Base-by-base conservation (phyloP, 2,329 filamentous ascomycete genomes). In the Falciphora oryzae region DNA sequence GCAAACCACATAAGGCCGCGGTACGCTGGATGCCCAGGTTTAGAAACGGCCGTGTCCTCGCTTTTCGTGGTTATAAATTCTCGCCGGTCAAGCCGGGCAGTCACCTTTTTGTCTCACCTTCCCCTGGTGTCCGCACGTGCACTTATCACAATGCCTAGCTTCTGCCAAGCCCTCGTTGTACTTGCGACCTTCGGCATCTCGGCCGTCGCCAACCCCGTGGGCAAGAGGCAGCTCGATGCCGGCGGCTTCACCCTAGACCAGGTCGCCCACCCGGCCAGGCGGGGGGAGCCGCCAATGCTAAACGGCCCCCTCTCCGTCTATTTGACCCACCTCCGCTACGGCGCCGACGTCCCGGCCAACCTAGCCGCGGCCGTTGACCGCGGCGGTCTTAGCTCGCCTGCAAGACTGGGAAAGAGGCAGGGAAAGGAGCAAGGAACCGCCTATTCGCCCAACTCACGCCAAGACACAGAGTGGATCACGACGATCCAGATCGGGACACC, bases 401-500 rank as follows among this genome's bases (percentile, higher is more conserved):
- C 67, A 57, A 74, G 64, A 2, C 18, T 61, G 8, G 13, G 1
- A 1, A 61, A n/a, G 31, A 61, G 59, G 59, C 59, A 27, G 32
- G 27, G 31, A 16, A 27, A 27, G 22, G 16, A 60, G 35, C 14
- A 38, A 7, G 76, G 75, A 61, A 75, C 70, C 27, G 74, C 68
- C 2, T 61, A 63, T 2, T 70, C 71, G 44, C 68, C 65, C 0
- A 75, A 76, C 1, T 63, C 70, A 25, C 63, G 71, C 4, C 67
- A 71, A 61, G 76, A 79, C 25, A 57, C 68, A 22, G 76, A 78
- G 68, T 80, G 76, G 67, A 64, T 79, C 62, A 73, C 73, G 2
- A 74, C 76, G 4, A 75, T 80, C 25, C 70, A 75, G 56, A 76
- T 80, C 22, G 79, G 79, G 18, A 78, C 70, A 13, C 73, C 73